Evolutionary conservation across 1,139 yeast species (phyloP).

Genomic region (Meyerozyma smithsonii): DNA sequence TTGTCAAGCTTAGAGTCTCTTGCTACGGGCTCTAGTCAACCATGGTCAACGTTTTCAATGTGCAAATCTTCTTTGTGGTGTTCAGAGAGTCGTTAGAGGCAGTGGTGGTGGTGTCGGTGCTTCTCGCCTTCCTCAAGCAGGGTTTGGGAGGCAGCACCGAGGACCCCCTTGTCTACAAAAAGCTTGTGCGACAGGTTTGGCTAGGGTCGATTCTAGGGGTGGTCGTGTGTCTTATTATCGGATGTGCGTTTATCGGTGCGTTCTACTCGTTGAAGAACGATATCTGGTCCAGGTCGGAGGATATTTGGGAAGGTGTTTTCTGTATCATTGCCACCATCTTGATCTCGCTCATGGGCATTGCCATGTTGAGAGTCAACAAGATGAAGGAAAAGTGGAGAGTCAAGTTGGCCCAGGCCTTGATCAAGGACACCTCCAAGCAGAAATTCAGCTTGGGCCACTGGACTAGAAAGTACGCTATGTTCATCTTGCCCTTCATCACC

Average conservation of each 20-base stretch:
- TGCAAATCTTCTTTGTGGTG: constrained; percentile 20
- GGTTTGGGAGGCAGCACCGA: constrained; percentile 17
- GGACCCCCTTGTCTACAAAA: constrained; percentile 17
- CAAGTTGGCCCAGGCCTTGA: constrained; percentile 73
- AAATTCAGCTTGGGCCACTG: constrained; percentile 33
- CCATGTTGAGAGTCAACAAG: constrained; percentile 86
- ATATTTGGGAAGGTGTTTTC: constrained; percentile 89
- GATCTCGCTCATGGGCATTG: constrained; percentile 86
- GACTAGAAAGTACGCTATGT: constrained; percentile 68
- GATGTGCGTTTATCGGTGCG: constrained; percentile 80
- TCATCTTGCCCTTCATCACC: constrained; percentile 74
- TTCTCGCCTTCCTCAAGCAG: constrained; percentile 20
- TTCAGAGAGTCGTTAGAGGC: constrained; percentile 22
- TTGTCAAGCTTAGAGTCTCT: not conserved
- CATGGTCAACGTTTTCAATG: constrained; percentile 20
- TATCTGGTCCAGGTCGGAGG: constrained; percentile 83
- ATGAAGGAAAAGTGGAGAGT: constrained; percentile 90
- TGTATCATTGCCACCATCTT: constrained; percentile 78
- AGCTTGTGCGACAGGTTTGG: constrained; percentile 60
- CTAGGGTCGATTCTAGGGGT: constrained; percentile 71
- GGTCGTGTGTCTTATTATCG: constrained; percentile 67
- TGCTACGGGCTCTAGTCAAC: constrained; percentile 1
- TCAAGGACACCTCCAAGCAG: constrained; percentile 35
- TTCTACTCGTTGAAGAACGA: constrained; percentile 77
- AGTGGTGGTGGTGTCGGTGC: constrained; percentile 19